These are phyloP conservation scores for Arthrobotrys entomopaga DNA, from an alignment of 2,329 filamentous ascomycete genomes.

Conservation along the genomic window DNA sequence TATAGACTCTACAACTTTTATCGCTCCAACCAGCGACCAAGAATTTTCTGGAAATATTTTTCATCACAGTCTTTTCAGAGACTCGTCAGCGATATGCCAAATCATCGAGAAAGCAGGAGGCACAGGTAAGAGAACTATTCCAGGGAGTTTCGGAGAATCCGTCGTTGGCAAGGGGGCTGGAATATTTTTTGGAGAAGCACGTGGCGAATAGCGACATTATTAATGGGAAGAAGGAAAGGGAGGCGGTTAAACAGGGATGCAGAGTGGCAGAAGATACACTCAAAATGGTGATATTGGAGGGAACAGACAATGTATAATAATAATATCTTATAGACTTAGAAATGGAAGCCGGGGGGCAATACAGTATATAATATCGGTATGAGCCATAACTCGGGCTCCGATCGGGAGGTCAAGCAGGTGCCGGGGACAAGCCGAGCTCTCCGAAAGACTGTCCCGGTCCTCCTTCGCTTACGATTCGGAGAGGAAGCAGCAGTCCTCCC, in stretches of 20 bases:
- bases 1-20: conserved; percentile 77
- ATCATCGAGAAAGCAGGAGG: conserved; percentile 66
- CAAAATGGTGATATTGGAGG: conserved; percentile 22
- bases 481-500: conserved; percentile 27
- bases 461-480: conserved; percentile 28
- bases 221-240: conserved; percentile 65
- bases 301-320: conserved; percentile 56
- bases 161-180: conserved; percentile 76
- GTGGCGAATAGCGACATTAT: conserved; percentile 66
- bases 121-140: conserved; percentile 74
- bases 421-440: conserved; percentile 50
- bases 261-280: conserved; percentile 63
- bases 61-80: conserved; percentile 74
- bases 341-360: background rate
- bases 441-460: conserved; percentile 15
- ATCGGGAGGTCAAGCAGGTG: conserved; percentile 24
- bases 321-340: background rate
- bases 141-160: conserved; percentile 71
- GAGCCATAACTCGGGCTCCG: conserved; percentile 10
- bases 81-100: conserved; percentile 56
- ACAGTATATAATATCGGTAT: background rate
- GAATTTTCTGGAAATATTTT: conserved; percentile 80
- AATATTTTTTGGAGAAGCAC: conserved; percentile 81
- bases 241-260: conserved; percentile 66
- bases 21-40: conserved; percentile 80